Base-by-base conservation (phyloP, 129 eudicot genomes). In the Gnaphalium uliginosum region DNA sequence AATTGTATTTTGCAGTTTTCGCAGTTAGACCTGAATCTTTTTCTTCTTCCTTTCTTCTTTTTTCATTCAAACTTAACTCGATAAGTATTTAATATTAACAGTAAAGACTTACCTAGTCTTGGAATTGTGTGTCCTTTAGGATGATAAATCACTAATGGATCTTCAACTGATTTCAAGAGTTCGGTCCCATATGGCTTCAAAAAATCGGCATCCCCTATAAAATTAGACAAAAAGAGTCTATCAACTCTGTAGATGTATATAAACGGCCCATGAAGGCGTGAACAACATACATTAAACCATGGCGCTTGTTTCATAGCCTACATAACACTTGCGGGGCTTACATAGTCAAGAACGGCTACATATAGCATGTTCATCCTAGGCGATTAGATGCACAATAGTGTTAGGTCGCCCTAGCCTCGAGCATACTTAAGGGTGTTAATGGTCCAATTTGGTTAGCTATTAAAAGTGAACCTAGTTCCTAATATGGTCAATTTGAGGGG, bases 101-200 rank as follows among this genome's bases (percentile, higher is more conserved):
- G 15, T 13, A 14, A 17, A 64, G 46, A 9, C 62, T 83, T 80
- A 92, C 97, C 90, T 23, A 92, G 82, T 84, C 91, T 80, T 29
- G 96, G 93, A 72, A 92, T 81, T 6, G 97, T 89, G 60, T 92
- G 96, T 39, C 97, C 96, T 82, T 84, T 89, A 61, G 97, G 97
- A 76, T 92, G 97, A 82, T 80, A 85, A 82, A 92, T 89, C 2
- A 92, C 82, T 8, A 87, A 62, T n/a, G 89, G 88, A 21, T 89
- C 87, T 21, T 78, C 89, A 77, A 76, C 85, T 11, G 83, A 82
- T 71, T 87, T 69, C 71, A 92, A 48, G 41, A 88, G 89, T 33
- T 80, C 88, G 8, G 72, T 77, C 26, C 96, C 96, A 57, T 79
- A 13, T 19, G 78, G 84, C 74, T 81, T 87, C 78, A 89, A 69